Conservation (phyloP, 2,329 filamentous ascomycete species). For the Alternaria novae-zelandiae region DNA sequence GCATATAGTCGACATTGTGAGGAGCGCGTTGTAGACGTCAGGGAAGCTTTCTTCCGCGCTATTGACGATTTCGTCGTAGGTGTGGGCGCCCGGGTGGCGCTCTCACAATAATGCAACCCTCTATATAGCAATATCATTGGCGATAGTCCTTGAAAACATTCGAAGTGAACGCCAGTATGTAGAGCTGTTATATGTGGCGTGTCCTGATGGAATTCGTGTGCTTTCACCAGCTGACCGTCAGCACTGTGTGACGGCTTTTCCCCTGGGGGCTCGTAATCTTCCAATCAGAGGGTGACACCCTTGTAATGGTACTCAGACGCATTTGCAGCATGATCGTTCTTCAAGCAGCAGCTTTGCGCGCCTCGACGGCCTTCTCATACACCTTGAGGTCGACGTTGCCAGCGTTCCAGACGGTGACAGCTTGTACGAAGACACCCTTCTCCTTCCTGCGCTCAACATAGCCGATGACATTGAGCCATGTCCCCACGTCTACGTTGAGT, state of each 20-base stretch:
- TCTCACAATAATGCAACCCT: no score
- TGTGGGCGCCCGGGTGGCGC: neutral
- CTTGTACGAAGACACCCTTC: constrained; percentile 65
- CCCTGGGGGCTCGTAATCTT: neutral
- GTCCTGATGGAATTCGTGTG: neutral
- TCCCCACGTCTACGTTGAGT: constrained; percentile 72
- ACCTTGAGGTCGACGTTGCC: constrained; percentile 72
- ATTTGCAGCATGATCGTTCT: no score
- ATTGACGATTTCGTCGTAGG: neutral
- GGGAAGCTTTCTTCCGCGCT: neutral
- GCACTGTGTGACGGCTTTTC: neutral
- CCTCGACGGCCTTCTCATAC: constrained; percentile 66
- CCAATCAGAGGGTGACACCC: no score
- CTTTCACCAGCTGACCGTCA: neutral
- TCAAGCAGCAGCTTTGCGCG: constrained; percentile 8
- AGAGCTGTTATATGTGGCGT: neutral
- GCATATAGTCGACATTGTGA: neutral
- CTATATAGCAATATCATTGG: no score
- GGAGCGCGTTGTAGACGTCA: neutral
- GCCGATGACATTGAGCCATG: constrained; percentile 89
- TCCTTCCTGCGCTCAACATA: constrained; percentile 61
- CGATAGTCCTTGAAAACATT: no score
- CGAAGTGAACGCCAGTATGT: neutral
- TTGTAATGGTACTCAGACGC: neutral
- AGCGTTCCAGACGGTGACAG: constrained; percentile 77